Base-by-base conservation (phyloP, 768 basidiomycete species). In the Agaricus subrufescens region DNA sequence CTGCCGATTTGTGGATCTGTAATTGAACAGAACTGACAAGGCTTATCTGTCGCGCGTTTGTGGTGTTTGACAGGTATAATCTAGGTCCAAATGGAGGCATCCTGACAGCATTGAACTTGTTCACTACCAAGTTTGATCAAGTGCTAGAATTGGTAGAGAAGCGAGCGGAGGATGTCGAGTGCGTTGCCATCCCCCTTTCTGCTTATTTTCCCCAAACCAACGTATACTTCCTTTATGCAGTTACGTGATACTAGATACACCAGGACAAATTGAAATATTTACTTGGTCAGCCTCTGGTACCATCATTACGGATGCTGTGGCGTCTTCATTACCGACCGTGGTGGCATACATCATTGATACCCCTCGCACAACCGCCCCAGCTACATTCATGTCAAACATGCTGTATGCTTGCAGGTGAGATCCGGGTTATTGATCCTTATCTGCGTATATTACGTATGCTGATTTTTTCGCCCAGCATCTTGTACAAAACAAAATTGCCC, bases 381-480 rank as follows among this genome's bases (percentile, higher is more conserved):
- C 96, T 14, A 99, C 97, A 3, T 99, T 99, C 71, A 99, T 98
- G 97, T 91, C 88, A 19, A 99, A 99, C 71, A 99, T 99, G 97
- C 80, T 99, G 43, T 99, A 98, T 65, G 97, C 97, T 1, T 99
- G 97, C 79, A 94, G 91, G 90, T 89, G 56, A 59, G 54, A 27
- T 44, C 5, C 30, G 15, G 37, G 81, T 12, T 54, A 15, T 58
- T 56, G 29, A 46, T n/a, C 38, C 25, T 12, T 50, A 48, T 43
- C 46, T 42, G 31, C 43, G 42, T 3, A 38, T 46, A 43, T 46
- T 56, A 59, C 46, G 12, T 56, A 42, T 25, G 25, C 19, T 52
- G n/a, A 47, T 56, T n/a, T 45, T 48, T 38, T 8, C 26, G 26
- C 14, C 23, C 51, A 95, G 94, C 59, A 98, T 99, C 61, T 75